Base-by-base conservation (phyloP, 345 rosid genomes). In the Sapria himalayana region DNA sequence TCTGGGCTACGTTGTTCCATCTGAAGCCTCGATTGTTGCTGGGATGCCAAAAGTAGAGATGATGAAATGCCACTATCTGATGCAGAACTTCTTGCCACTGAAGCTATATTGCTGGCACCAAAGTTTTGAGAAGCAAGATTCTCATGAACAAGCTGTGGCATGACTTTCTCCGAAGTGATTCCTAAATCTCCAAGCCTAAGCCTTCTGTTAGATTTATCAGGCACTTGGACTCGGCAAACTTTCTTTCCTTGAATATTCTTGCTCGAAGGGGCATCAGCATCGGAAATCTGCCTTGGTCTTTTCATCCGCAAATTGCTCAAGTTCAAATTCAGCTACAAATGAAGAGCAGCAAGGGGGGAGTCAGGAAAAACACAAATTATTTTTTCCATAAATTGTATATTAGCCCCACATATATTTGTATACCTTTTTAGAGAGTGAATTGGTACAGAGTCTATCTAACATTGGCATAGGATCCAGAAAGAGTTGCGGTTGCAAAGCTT, bases 401-500 rank as follows among this genome's bases (percentile, higher is more conserved):
- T 4, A 11, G 35, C 29, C 4, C 4, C 19, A 32, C 7, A 6
- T 19, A 25, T 25, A 44, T 48, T 18, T 41, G 7, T 27, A 55
- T 64, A 91, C 99, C 81, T 73, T 72, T 21, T 56, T 43, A 1
- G 73, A 49, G 47, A 70, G 65, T 27, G 68, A 70, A 32, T 42
- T 57, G 40, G 50, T 36, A 59, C 68, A 69, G 42, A 89, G 84
- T 66, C 73, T 74, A 60, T 89, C 92, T 59, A 89, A 62, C 58
- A 74, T 72, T 29, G 98, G 95, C 43, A 63, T 55, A 54, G 95
- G 98, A 71, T 89, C 95, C 43, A 89, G 66, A 64, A 66, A 69
- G 58, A 89, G 93, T 29, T 64, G 66, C 48, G 95, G 99, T 60
- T 91, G 93, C 59, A 91, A 60, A 54, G 92, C 86, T 67, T 72